Percentiles rank a stretch among this genome's conserved stretches.
These are phyloP conservation scores for Coniochaeta prunicola DNA, from an alignment of 2,329 filamentous ascomycete species.

Conservation along the genomic window DNA sequence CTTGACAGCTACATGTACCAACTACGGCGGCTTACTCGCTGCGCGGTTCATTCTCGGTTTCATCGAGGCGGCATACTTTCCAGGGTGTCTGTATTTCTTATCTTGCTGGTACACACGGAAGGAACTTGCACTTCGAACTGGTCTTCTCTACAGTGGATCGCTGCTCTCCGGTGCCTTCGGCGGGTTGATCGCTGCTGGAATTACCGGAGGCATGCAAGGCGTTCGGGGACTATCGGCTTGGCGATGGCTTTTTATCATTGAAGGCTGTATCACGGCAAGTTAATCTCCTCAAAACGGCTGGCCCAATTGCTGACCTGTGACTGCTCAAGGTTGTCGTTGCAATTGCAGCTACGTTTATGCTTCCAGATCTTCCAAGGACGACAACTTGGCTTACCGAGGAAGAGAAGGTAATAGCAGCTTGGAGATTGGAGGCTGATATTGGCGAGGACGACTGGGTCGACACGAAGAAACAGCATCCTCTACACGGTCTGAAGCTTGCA, in stretches of 20 bases:
- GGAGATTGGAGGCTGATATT: constrained; percentile 31
- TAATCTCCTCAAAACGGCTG: no score
- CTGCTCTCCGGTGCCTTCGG: constrained; percentile 53
- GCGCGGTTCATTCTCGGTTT: constrained; percentile 32
- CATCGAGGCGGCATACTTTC: constrained; percentile 37
- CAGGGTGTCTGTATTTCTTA: constrained; percentile 42
- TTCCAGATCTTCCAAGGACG: constrained; percentile 52
- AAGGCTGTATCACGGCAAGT: constrained; percentile 40
- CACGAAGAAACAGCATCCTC: neutral
- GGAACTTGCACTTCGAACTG: constrained; percentile 44
- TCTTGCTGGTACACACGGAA: constrained; percentile 48
- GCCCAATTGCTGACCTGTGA: constrained; percentile 16
- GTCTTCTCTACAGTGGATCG: constrained; percentile 47
- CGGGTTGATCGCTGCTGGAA: constrained; percentile 42
- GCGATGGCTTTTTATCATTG: constrained; percentile 51
- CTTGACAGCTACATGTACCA: constrained; percentile 28
- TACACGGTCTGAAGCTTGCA: neutral
- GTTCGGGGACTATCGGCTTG: constrained; percentile 39
- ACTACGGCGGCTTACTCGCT: constrained; percentile 28
- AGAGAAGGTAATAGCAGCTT: constrained; percentile 34
- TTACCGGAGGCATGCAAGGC: constrained; percentile 45
- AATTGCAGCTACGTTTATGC: constrained; percentile 37
- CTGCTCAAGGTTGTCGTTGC: constrained; percentile 28
- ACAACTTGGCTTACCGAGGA: constrained; percentile 36
- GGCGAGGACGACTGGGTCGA: neutral